Base-by-base conservation (phyloP, 352 stramenopile species). In the Phytophthora syringae region DNA sequence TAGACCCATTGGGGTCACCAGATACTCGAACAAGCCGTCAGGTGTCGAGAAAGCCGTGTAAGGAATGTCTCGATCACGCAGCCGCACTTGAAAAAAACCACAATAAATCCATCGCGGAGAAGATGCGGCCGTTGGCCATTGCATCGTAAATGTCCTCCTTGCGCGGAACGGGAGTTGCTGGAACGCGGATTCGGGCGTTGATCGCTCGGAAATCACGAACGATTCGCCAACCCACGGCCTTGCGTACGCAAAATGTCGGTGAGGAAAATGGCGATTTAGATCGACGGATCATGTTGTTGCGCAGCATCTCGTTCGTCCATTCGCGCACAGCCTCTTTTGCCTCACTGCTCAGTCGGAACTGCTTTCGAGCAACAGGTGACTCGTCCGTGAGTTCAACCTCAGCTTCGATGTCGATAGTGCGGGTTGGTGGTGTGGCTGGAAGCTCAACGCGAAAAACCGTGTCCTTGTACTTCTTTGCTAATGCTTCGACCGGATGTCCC, bases 11-110 rank as follows among this genome's bases (percentile, higher is more conserved):
- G 34, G 32, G 0, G 54, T 62, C 7, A 62, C 58, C 3, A 61
- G 44, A 5, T 54, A 63, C 7, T 63, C 55, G 22, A 53, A 55
- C 1, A 55, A 21, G 1, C 42, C 25, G 15, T 58, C 57, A 1
- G 59, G 50, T 6, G 59, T 67, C 1, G 59, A 20, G 10, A 66
- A 66, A 0, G 49, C 49, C 1, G 39, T 60, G 22, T 36, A 60
- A 1, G 59, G 40, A 11, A 60, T 60, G 9, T 32, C 28, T 32
- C 5, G 9, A 5, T 32, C 28, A 10, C 28, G 28, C 5, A 32
- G 28, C 28, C 28, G 28, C 5, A 32, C 28, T 9, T 32, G 28
- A 9, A 32, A 32, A 32, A 32, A 32, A 10, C 28, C 28, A n/a
- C n/a, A n/a, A n/a, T n/a, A n/a, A n/a, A n/a, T n/a, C n/a, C n/a